Evolutionary conservation across 1,284 basidiomycete species (phyloP).

Genomic region (Marasmius tenuissimus): DNA sequence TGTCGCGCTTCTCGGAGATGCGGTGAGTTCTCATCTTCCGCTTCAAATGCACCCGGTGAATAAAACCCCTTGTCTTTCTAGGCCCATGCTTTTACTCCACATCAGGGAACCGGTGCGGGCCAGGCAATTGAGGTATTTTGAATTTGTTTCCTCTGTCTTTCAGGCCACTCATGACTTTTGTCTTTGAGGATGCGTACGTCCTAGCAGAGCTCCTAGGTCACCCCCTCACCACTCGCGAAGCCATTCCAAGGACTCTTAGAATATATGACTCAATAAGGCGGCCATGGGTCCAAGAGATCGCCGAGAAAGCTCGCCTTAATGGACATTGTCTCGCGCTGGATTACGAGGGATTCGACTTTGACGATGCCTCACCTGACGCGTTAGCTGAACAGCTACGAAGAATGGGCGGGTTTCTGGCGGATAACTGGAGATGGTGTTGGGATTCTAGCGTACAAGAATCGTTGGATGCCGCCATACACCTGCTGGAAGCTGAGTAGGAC

Average conservation of each 20-base stretch:
- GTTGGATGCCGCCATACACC: constrained; percentile 20
- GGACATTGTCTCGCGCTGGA: constrained; percentile 33
- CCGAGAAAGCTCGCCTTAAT: constrained; percentile 25
- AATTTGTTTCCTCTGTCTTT: constrained; percentile 13
- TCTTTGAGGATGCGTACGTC: constrained; percentile 34
- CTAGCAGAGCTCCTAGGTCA: constrained; percentile 45
- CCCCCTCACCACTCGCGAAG: constrained; percentile 31
- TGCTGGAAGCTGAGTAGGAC: background rate
- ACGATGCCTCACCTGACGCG: constrained; percentile 10
- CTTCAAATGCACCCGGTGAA: background rate
- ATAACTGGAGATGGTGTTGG: constrained; percentile 43
- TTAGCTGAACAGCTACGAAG: constrained; percentile 22
- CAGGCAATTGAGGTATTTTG: constrained; percentile 52
- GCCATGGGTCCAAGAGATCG: constrained; percentile 36
- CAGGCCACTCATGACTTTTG: background rate
- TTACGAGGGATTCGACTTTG: constrained; percentile 26
- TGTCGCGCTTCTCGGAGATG: constrained; percentile 52
- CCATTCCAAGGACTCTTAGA: constrained; percentile 33
- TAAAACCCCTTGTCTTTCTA: constrained; percentile 7
- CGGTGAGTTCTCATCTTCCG: constrained; percentile 23
- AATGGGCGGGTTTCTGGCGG: constrained; percentile 22
- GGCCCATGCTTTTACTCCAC: constrained; percentile 58
- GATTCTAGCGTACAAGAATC: constrained; percentile 32
- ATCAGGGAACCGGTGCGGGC: constrained; percentile 55
- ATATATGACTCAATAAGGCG: constrained; percentile 44